Percentiles rank a stretch among this genome's conserved stretches.
Conservation (phyloP, 1,284 basidiomycete species). For the Lentinula novae-zelandiae region DNA sequence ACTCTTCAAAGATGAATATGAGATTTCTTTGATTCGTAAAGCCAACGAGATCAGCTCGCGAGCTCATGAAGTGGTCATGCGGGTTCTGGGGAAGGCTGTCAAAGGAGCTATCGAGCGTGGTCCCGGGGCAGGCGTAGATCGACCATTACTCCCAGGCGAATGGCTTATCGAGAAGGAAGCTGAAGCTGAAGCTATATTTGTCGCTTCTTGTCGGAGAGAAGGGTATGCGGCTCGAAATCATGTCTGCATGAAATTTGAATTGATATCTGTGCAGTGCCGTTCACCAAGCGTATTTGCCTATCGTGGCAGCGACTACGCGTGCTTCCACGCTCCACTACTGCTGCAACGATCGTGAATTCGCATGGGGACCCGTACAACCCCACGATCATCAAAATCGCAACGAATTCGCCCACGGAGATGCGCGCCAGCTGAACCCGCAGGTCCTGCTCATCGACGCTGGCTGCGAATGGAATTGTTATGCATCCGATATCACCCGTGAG, state of each 20-base stretch:
- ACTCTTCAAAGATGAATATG: conserved; percentile 70
- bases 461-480: conserved; percentile 84
- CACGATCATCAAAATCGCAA: conserved; percentile 54
- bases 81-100: conserved; percentile 78
- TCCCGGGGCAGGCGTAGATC: conserved; percentile 41
- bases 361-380: conserved; percentile 67
- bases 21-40: conserved; percentile 70
- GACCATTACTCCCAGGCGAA: conserved; percentile 63
- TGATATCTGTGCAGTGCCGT: conserved; percentile 47
- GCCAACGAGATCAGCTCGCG: conserved; percentile 84
- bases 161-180: conserved; percentile 89
- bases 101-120: conserved; percentile 45
- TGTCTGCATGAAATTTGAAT: not conserved
- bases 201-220: conserved; percentile 80
- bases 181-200: conserved; percentile 89
- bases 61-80: conserved; percentile 89
- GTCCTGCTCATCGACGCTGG: conserved; percentile 90
- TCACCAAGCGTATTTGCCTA: conserved; percentile 89
- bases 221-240: conserved; percentile 49
- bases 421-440: conserved; percentile 58
- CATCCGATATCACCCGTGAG: conserved; percentile 71
- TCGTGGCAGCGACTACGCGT: conserved; percentile 79
- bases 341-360: conserved; percentile 77
- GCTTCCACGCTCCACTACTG: conserved; percentile 91
- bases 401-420: conserved; percentile 36